phyloP scores from a whole-genome alignment of 345 rosid species.

The Jatropha curcas region DNA sequence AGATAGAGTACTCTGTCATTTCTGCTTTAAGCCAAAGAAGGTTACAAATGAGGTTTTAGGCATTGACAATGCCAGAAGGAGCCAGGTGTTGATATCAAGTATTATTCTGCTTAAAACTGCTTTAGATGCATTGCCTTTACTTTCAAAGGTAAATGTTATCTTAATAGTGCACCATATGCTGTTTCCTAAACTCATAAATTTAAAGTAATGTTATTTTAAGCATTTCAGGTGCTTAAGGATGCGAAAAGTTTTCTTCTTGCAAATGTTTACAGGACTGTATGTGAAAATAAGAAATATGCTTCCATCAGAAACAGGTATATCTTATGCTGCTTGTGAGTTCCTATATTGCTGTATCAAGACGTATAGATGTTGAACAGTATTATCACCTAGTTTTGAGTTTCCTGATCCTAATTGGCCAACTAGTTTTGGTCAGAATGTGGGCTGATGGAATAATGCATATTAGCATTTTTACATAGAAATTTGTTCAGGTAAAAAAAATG shows the following conservation, averaged over 20 bases:
- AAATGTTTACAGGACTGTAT: conserved; percentile 70
- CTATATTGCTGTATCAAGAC: background rate
- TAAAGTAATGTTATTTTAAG: conserved; percentile 18
- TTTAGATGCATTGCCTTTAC: conserved; percentile 87
- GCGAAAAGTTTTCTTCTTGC: conserved; percentile 83
- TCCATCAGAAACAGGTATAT: conserved; percentile 75
- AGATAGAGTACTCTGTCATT: conserved; percentile 96
- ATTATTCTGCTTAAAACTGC: conserved; percentile 93
- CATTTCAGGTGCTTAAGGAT: conserved; percentile 71
- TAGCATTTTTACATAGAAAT: background rate
- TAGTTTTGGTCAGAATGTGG: background rate
- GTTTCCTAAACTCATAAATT: background rate
- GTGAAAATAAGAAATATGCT: conserved; percentile 74
- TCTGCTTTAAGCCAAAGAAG: conserved; percentile 94
- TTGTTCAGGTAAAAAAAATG: too few relatives aligned
- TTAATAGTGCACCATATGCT: conserved; percentile 3
- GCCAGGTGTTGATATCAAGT: conserved; percentile 86
- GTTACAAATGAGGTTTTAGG: conserved; percentile 63
- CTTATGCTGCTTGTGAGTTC: conserved; percentile 9
- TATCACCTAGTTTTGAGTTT: background rate
- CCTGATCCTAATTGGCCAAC: conserved; percentile 10
- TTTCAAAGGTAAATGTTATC: conserved; percentile 58
- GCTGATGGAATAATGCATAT: background rate
- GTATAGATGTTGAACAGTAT: background rate
- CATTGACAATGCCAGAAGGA: conserved; percentile 67